Evolutionary conservation across 2,329 filamentous ascomycete genomes (phyloP), one percentile per base, ranked within the genome.

Genomic region (Ramularia endophylla): DNA sequence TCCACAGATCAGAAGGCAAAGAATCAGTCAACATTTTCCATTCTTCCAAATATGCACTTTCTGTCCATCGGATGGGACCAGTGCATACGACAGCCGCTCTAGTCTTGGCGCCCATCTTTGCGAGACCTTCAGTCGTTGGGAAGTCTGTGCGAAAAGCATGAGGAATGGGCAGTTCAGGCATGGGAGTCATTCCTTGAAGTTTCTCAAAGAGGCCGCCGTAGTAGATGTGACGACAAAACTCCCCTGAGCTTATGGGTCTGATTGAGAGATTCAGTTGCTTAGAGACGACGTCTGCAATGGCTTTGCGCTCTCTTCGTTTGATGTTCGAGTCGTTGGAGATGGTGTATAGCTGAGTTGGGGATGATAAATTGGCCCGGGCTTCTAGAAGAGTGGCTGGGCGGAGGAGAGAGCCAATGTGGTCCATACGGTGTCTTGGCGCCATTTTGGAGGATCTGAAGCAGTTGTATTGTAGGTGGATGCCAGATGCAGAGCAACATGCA

Each of bases 321-420:
- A 77, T 73, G 44, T 78, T 67, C 46, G 71, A 60, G 20, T 50
- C 49, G 8, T 36, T 27, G n/a, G 42, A 25, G 19, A 43, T 36
- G 9, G 46, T 43, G 38, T 54, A 54, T 19, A 47, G 40, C 7
- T 47, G 29, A 6, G 35, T 38, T 3, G 44, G 33, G 16, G 46
- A 47, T 8, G 45, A 41, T 3, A 46, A 28, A 27, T 15, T 39
- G 48, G 70, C 65, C 59, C 81, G 70, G 34, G 74, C 74, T 34
- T 75, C 67, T 15, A 83, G 68, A 8, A 86, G 73, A 30, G 72
- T 64, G 38, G 76, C 61, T 1, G 81, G 80, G 16, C 82, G 77
- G 36, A 85, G 73, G 28, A 86, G 70, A 9, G 81, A 85, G 39
- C 82, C 82, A 45, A 85, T 73, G 49, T 86, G 83, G 64, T 86